Evolutionary conservation across 495 filamentous ascomycete species (phyloP).

Genomic region (Endocarpon pusillum): DNA sequence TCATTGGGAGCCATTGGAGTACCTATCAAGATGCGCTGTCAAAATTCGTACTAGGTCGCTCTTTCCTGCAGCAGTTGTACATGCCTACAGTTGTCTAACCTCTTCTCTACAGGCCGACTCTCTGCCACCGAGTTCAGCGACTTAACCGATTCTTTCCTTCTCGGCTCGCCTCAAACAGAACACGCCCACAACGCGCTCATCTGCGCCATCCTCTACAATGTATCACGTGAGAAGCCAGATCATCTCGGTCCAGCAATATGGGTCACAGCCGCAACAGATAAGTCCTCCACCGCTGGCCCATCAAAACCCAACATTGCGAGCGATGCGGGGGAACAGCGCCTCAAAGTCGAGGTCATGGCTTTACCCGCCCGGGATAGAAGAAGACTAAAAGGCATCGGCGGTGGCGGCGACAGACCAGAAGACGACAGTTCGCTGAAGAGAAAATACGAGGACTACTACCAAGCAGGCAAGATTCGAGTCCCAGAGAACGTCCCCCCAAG

Average conservation of each 20-base stretch:
- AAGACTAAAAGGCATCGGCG: conserved; percentile 52
- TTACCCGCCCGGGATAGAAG: conserved; percentile 70
- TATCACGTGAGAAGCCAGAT: conserved; percentile 75
- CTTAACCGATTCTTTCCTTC: conserved; percentile 55
- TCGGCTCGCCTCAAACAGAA: conserved; percentile 48
- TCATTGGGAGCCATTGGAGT: conserved; percentile 71
- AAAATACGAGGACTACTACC: conserved; percentile 50
- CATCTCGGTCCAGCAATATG: conserved; percentile 71
- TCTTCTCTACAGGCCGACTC: conserved; percentile 42
- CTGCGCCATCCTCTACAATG: conserved; percentile 70
- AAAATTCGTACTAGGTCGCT: conserved; percentile 65
- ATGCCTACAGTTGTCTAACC: neutral
- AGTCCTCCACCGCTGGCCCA: conserved; percentile 55
- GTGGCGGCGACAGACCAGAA: neutral
- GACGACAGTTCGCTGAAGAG: neutral
- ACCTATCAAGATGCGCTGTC: conserved; percentile 65
- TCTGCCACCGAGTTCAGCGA: conserved; percentile 72
- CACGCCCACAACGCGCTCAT: conserved; percentile 88
- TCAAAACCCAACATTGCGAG: conserved; percentile 61
- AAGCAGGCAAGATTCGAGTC: conserved; percentile 46
- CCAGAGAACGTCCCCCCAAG: conserved; percentile 64
- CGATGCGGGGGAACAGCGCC: conserved; percentile 74
- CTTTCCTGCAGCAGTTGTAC: conserved; percentile 4
- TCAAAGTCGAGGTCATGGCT: conserved; percentile 92
- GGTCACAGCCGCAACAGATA: conserved; percentile 83